phyloP scores from a whole-genome alignment of 164 flowering plant genomes.

The Vitis cinerea region DNA sequence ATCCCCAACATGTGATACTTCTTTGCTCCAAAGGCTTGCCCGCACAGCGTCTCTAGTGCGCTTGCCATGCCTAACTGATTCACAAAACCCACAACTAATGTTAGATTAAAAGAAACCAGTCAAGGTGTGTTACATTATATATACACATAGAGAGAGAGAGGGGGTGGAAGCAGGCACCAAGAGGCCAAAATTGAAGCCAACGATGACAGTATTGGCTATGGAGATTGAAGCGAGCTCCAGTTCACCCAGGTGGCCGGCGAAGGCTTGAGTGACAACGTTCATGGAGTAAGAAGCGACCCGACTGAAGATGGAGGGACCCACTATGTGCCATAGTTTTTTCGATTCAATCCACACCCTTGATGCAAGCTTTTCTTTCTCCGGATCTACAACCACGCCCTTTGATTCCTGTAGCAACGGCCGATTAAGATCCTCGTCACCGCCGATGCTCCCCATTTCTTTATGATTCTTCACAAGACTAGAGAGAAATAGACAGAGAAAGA shows the following conservation, averaged over 20 bases:
- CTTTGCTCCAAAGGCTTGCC: constrained; percentile 86
- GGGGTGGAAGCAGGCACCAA: constrained; percentile 18
- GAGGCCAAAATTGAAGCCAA: constrained; percentile 53
- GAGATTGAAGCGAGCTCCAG: constrained; percentile 66
- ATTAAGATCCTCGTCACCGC: neutral
- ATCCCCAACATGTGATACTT: constrained; percentile 66
- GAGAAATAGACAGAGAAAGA: too few relatives aligned
- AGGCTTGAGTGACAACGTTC: constrained; percentile 57
- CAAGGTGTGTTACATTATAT: neutral
- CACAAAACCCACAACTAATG: neutral
- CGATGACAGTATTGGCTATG: constrained; percentile 50
- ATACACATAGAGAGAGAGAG: neutral
- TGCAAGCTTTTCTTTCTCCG: neutral
- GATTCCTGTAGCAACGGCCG: neutral
- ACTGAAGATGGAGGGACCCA: constrained; percentile 59
- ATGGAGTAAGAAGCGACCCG: constrained; percentile 41
- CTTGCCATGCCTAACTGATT: constrained; percentile 64
- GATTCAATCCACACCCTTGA: constrained; percentile 44
- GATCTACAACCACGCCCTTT: neutral
- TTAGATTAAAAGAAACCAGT: too few relatives aligned
- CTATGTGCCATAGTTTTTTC: constrained; percentile 58
- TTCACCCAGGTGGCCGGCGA: constrained; percentile 66
- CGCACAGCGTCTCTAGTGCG: constrained; percentile 82
- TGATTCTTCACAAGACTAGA: too few relatives aligned
- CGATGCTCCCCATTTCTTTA: neutral